Conservation (phyloP, 192 early-diverging fungal genomes). For the Geranomyces michiganensis region DNA sequence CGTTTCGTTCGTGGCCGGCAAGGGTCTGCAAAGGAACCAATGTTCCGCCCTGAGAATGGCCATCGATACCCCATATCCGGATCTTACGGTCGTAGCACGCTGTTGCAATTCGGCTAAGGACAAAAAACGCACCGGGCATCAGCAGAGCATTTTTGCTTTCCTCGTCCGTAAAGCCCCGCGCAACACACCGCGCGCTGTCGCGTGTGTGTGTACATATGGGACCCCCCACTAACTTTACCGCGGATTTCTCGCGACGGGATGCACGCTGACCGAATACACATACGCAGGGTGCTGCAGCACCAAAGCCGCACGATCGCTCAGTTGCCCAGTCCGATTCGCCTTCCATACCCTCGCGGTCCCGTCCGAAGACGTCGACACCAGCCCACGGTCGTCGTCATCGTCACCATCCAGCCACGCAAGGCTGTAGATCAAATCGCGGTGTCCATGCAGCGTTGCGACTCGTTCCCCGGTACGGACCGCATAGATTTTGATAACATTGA, state of each 20-base stretch:
- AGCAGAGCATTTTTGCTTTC: too few relatives aligned
- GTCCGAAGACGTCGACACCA: conserved; percentile 53
- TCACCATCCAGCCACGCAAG: conserved; percentile 48
- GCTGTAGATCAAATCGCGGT: conserved; percentile 52
- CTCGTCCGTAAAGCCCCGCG: too few relatives aligned
- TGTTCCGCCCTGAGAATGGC: background rate
- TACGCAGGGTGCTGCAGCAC: conserved; percentile 45
- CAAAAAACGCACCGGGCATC: too few relatives aligned
- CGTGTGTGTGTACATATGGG: too few relatives aligned
- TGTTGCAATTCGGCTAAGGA: conserved; percentile 32
- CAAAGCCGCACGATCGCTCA: conserved; percentile 1
- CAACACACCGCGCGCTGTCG: too few relatives aligned
- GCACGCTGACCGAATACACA: conserved; percentile 45
- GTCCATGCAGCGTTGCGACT: conserved; percentile 45
- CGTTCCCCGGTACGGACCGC: conserved; percentile 40
- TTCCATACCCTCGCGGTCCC: conserved; percentile 49
- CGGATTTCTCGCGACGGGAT: conserved; percentile 33
- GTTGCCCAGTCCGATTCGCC: conserved; percentile 17
- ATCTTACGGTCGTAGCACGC: conserved; percentile 47
- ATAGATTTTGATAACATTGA: conserved; percentile 50
- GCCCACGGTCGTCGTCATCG: conserved; percentile 36
- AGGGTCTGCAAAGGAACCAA: conserved; percentile 26
- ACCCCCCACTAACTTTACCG: conserved; percentile 8
- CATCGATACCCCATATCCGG: conserved; percentile 32
- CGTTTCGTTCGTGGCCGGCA: conserved; percentile 35